Evolutionary conservation across 148 eudicot genomes (phyloP), one percentile per base, ranked within the genome.

Genomic region (Diospyros kaki): DNA sequence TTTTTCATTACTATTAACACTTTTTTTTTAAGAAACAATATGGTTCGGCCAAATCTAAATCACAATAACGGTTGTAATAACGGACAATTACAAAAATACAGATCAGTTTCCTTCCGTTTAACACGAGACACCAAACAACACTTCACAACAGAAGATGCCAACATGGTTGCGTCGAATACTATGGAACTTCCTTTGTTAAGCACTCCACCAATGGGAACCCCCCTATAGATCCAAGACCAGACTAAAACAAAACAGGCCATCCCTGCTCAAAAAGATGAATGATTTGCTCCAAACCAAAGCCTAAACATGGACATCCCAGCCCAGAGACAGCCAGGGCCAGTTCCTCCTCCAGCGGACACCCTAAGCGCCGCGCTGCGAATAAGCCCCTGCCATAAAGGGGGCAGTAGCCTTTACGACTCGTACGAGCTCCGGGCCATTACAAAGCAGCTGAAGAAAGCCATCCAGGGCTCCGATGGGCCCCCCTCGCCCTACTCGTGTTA

Each of bases 361-460:
- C n/a, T 3, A 13, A 76, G 74, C 58, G 77, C 67, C 38, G n/a
- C 71, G 15, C 74, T 59, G 74, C 71, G 59, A n/a, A 9, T 75
- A 60, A 76, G 66, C 63, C 74, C 83, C 3, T 70, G 54, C 68
- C 61, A 77, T 69, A 58, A 76, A 1, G 72, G 28, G 28, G 28
- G 76, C 64, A 84, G 79, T 71, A 72, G 62, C 18, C 87, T 76
- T 64, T 76, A 68, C 4, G 84, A 80, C 64, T 85, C 82, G 17
- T 83, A 18, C 3, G 82, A 85, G 55, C 86, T 85, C 73, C 80
- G 69, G 10, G 84, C 82, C 1, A 76, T 85, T 54, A 52, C 75
- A 38, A 85, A 78, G 75, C 88, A 85, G 55, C 75, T 85, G 11
- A 85, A 85, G 51, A 76, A 79, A 18, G 84, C 82, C 51, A 71